Base-by-base conservation (phyloP, 2,329 filamentous ascomycete species). In the Cladophialophora exuberans region DNA sequence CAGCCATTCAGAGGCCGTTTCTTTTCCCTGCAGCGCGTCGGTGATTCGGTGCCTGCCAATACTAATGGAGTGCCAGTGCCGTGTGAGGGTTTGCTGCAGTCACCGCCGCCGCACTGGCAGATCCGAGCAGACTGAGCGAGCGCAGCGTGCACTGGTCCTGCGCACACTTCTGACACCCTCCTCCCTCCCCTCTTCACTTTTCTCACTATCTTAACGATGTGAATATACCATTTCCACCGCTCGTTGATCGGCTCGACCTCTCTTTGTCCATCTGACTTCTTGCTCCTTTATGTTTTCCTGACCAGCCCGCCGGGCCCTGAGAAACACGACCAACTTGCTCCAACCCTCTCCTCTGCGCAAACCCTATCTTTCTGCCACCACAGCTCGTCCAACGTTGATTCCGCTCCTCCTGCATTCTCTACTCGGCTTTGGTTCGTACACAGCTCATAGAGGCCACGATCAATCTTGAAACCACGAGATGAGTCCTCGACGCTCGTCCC, bases 401-500 rank as follows among this genome's bases (percentile, higher is more conserved):
- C 48, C 22, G 43, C 39, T 10, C 10, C 41, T 31, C 35, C 36
- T n/a, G 17, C 23, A 23, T 54, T 13, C 11, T 47, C 18, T 9
- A 23, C 38, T 15, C 13, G 23, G n/a, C 25, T 33, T 28, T 7
- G 18, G 36, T 18, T 31, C 26, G 28, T 38, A n/a, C 22, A 25
- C 31, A 35, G 26, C 31, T 49, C 39, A 33, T 11, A 35, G 30
- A 17, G 15, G 11, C 18, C 26, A 11, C 2, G 10, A 7, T 20
- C 11, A 10, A 7, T 5, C 11, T 20, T 4, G 26, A 13, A 9
- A 25, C 5, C 17, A 20, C 48, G 65, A 69, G 68, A 83, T 83
- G 80, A 81, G 88, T 70, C 89, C 89, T 72, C 88, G 93, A 76
- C 89, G 93, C 72, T 96, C 92, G 69, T 94, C 92, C 74, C 87